phyloP scores from a whole-genome alignment of 1,139 yeast genomes.

The Kluyveromyces marxianus region DNA sequence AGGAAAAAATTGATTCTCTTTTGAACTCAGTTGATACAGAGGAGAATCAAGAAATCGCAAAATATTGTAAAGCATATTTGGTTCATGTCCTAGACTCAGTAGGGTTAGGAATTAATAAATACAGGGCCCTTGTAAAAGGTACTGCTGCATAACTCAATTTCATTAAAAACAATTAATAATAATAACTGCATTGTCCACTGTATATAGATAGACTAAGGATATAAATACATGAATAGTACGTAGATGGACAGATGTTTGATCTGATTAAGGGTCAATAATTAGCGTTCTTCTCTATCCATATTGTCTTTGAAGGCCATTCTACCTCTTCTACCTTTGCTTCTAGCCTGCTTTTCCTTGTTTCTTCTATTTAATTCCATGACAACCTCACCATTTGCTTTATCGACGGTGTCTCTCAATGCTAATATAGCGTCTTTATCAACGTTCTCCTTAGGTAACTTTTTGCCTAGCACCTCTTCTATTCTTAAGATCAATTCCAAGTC shows the following conservation, averaged over 20 bases:
- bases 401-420: constrained; percentile 79
- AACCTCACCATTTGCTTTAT: constrained; percentile 87
- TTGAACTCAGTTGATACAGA: constrained; percentile 19
- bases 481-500: constrained; percentile 82
- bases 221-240: background rate
- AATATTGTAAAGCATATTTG: constrained; percentile 21
- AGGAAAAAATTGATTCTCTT: constrained; percentile 21
- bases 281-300: constrained; percentile 43
- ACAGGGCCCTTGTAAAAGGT: constrained; percentile 13
- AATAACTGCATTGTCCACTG: background rate
- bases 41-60: constrained; percentile 25
- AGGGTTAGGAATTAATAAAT: constrained; percentile 24
- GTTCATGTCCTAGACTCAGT: constrained; percentile 23
- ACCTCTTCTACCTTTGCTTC: constrained; percentile 34
- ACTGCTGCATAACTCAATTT: background rate
- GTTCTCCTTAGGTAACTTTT: constrained; percentile 74
- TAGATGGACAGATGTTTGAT: background rate
- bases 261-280: constrained; percentile 5
- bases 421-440: constrained; percentile 73
- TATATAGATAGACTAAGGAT: background rate
- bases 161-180: background rate
- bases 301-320: constrained; percentile 33
- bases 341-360: constrained; percentile 34
- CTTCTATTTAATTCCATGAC: constrained; percentile 77
- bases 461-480: constrained; percentile 79